Conservation (phyloP, 2,329 filamentous ascomycete species). For the Elsinoe ampelina region DNA sequence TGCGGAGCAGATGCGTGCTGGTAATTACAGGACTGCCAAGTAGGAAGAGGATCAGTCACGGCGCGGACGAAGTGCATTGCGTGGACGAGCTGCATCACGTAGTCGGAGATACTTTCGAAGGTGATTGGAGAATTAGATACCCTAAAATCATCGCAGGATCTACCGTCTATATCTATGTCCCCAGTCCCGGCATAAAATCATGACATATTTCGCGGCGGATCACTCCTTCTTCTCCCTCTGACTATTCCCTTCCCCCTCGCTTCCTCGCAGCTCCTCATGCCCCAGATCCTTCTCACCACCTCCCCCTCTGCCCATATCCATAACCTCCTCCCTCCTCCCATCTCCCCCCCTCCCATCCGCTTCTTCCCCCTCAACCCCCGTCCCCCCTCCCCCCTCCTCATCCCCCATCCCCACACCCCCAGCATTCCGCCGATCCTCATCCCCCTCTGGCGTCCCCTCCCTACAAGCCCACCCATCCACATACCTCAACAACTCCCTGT, state of each 20-base stretch:
- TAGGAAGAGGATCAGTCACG: conserved; percentile 15
- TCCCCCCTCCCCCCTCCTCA: not conserved
- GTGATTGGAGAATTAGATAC: conserved; percentile 2
- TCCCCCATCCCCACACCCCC: not conserved
- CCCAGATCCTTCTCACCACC: not conserved
- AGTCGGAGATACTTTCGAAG: not conserved
- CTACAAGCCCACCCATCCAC: conserved; percentile 39
- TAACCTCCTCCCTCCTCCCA: not conserved
- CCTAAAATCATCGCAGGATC: not conserved
- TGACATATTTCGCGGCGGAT: not conserved
- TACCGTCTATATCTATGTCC: not conserved
- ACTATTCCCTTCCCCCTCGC: not conserved
- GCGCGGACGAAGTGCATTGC: not conserved
- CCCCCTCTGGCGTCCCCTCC: conserved; percentile 30
- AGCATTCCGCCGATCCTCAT: conserved; percentile 20
- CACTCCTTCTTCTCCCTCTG: conserved; percentile 2
- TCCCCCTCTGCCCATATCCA: not conserved
- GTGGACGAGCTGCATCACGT: not conserved
- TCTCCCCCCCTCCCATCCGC: not conserved
- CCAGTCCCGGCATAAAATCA: too few species aligned
- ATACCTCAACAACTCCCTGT: conserved; percentile 45
- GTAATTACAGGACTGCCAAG: conserved; percentile 39
- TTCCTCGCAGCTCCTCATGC: not conserved
- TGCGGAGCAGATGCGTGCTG: conserved; percentile 61
- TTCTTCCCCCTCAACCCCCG: not conserved